Evolutionary conservation across 345 rosid species (phyloP), one percentile per base, ranked within the genome.

Genomic region (Camelina hispida): DNA sequence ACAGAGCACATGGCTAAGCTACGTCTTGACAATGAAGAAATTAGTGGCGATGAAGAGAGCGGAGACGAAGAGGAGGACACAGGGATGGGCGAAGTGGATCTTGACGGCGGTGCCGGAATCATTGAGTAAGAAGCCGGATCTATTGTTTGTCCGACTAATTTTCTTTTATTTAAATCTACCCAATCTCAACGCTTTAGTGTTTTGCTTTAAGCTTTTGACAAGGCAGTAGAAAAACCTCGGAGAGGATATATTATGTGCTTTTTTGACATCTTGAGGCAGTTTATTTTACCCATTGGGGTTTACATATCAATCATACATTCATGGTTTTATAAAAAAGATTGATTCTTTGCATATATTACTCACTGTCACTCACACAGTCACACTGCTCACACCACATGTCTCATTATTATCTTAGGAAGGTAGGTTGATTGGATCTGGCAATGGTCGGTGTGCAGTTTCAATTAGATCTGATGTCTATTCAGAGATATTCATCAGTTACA

Each of bases 1-100:
- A 93, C 97, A 4, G 99, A 96, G 79, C 96, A 91, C 84, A 95
- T 93, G 99, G 97, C 92, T 69, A 91, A 88, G 84, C 84, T 95
- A 72, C 59, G 83, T 15, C 75, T 78, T 15, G 94, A 87, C 68
- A 90, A 92, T n/a, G 98, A 92, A 79, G 99, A 93, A 82, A 72
- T 89, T 17, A 86, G 96, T 42, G 98, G 98, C 8, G 99, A 90
- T 76, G 99, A 95, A 82, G 97, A 93, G 51, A 93, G 97, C 2
- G 98, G 86, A 75, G 98, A 90, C 7, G 81, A 78, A 78, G 99
- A 95, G 77, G 99, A 95, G 75, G 98, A 93, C 73, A 91, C 90
- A 0, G 97, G 97, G 11, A 84, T 89, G 98, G 99, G 98, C 22
- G 98, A 89, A 48, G 85, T 85, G 13, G 93, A 95, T 80, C 77